Percentiles rank a stretch among this genome's conserved stretches.
Evolutionary conservation across 805 yeast species (phyloP).

Genomic region (Myxozyma monticola): DNA sequence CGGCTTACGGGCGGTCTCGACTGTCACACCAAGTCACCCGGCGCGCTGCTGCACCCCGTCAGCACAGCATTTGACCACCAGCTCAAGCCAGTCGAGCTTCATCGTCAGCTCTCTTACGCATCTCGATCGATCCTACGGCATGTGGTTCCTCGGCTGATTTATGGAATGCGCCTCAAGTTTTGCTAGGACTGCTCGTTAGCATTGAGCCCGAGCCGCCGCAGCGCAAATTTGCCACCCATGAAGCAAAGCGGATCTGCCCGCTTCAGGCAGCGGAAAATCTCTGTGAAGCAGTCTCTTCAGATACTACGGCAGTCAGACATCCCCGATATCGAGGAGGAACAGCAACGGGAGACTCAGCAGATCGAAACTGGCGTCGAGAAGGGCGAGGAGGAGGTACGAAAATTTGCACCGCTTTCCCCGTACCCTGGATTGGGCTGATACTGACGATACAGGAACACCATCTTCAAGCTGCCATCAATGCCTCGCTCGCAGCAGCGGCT

Average conservation of each 20-base stretch:
- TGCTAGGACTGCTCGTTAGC: not conserved
- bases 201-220: not conserved
- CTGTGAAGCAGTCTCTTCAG: slow-evolving; percentile 82
- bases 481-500: slow-evolving; percentile 62
- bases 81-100: too few species aligned
- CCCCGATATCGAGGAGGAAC: slow-evolving; percentile 72
- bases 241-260: slow-evolving; percentile 30
- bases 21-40: too few species aligned
- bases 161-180: not conserved
- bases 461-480: slow-evolving; percentile 85
- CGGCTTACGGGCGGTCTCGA: too few species aligned
- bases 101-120: too few species aligned
- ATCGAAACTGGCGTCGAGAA: slow-evolving; percentile 98
- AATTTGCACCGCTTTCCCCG: slow-evolving; percentile 10
- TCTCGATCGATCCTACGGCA: too few species aligned
- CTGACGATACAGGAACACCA: slow-evolving; percentile 64
- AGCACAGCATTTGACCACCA: too few species aligned
- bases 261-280: slow-evolving; percentile 91
- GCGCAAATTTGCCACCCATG: slow-evolving; percentile 18
- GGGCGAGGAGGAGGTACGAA: slow-evolving; percentile 74
- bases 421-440: slow-evolving; percentile 1
- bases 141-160: too few species aligned
- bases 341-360: slow-evolving; percentile 81
- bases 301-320: slow-evolving; percentile 76
- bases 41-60: too few species aligned